A percentile compares a stretch with the other conserved stretches of the same genome.
These are phyloP conservation scores for Blastocystis hominis DNA, from an alignment of 352 stramenopile genomes.

Conservation along the genomic window DNA sequence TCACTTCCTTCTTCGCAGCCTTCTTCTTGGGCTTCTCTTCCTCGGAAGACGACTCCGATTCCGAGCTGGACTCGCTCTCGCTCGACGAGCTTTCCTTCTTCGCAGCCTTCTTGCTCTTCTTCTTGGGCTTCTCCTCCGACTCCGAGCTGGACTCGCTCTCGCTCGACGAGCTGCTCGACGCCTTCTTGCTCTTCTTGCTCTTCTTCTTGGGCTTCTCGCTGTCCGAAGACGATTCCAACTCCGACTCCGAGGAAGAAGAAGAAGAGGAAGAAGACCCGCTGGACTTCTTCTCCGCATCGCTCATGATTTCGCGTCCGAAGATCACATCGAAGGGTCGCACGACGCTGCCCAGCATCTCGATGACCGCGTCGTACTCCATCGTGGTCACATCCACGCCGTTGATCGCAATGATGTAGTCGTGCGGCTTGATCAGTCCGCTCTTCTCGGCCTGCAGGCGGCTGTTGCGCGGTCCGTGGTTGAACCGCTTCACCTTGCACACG, in stretches of 20 bases:
- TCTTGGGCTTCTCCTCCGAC: too few species aligned
- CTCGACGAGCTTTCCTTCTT: not conserved
- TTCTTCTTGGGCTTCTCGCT: not conserved
- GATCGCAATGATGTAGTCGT: slow-evolving; percentile 37
- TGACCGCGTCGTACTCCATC: slow-evolving; percentile 24
- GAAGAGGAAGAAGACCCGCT: not conserved
- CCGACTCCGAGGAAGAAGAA: not conserved
- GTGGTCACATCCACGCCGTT: slow-evolving; percentile 44
- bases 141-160: not conserved
- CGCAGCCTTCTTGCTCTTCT: not conserved
- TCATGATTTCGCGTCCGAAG: slow-evolving; percentile 33
- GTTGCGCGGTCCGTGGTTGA: slow-evolving; percentile 13
- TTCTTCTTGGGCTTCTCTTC: not conserved
- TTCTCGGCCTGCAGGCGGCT: not conserved
- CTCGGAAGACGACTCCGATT: not conserved
- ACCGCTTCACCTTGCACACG: slow-evolving; percentile 35
- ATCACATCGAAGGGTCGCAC: slow-evolving; percentile 33
- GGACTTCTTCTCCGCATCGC: not conserved
- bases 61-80: not conserved
- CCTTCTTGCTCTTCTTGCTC: slow-evolving; percentile 12
- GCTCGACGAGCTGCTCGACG: not conserved
- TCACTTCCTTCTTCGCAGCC: slow-evolving; percentile 22
- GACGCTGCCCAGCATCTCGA: not conserved
- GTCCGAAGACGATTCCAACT: not conserved
- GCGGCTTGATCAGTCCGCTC: slow-evolving; percentile 15